Conservation (phyloP, 495 filamentous ascomycete species). For the Ascodesmis nigricans region DNA sequence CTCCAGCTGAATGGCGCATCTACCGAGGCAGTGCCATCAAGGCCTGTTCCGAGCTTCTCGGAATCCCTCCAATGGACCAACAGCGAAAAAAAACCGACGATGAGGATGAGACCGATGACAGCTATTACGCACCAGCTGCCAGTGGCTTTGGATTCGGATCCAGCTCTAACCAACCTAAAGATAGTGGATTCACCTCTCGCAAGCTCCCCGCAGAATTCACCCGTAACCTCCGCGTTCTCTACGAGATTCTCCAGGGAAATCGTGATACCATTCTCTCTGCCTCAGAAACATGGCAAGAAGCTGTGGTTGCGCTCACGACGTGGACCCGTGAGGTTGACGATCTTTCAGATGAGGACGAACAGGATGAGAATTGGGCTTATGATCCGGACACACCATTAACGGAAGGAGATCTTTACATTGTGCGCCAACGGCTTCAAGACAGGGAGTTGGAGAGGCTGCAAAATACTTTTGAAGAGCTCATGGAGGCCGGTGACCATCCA, state of each 20-base stretch:
- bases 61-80: too few relatives aligned
- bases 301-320: slow-evolving; percentile 12
- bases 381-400: slow-evolving; percentile 1
- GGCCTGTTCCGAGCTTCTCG: slow-evolving; percentile 12
- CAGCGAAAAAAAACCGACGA: slow-evolving; percentile 1
- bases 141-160: slow-evolving; percentile 2
- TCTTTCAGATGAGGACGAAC: slow-evolving; percentile 12
- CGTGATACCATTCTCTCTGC: slow-evolving; percentile 11
- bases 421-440: not conserved
- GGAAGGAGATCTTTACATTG: slow-evolving; percentile 4
- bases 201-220: slow-evolving; percentile 11
- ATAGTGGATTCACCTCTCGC: not conserved
- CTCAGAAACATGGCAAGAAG: slow-evolving; percentile 17
- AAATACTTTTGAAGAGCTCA: slow-evolving; percentile 7
- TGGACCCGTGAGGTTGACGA: slow-evolving; percentile 12
- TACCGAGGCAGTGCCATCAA: slow-evolving; percentile 19
- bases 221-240: slow-evolving; percentile 9
- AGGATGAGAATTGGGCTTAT: slow-evolving; percentile 6
- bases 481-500: slow-evolving; percentile 10
- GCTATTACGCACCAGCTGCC: slow-evolving; percentile 7
- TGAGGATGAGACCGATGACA: slow-evolving; percentile 11
- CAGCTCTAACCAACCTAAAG: too few relatives aligned
- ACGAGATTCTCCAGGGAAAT: slow-evolving; percentile 17
- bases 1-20: slow-evolving; percentile 16
- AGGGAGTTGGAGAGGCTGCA: slow-evolving; percentile 8